A percentile compares a stretch with the other conserved stretches of the same genome.
phyloP scores from a whole-genome alignment of 306 rosid genomes.

The Cicer bijugum region DNA sequence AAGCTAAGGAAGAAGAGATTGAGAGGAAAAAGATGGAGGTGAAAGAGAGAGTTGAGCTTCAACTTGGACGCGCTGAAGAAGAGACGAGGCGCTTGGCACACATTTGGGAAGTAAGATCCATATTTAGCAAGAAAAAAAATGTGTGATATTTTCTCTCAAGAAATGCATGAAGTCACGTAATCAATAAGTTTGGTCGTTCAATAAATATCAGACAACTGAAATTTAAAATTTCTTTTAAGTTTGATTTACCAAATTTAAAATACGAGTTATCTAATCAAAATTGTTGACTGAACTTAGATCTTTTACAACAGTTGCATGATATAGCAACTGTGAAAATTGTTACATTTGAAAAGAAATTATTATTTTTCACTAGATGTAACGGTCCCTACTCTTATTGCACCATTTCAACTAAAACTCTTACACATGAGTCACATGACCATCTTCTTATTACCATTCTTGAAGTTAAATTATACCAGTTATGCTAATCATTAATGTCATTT shows the following conservation, averaged over 20 bases:
- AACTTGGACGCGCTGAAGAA: conserved; percentile 84
- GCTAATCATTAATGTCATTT: not conserved
- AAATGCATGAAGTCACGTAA: not conserved
- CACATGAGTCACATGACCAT: not conserved
- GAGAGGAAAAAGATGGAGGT: conserved; percentile 89
- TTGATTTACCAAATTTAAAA: not conserved
- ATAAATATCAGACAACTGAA: not conserved
- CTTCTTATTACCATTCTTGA: not conserved
- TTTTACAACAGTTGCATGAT: too few relatives aligned
- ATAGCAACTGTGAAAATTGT: too few relatives aligned
- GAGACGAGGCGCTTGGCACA: conserved; percentile 80
- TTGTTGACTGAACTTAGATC: not conserved
- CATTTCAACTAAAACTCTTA: not conserved
- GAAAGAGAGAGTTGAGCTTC: conserved; percentile 79
- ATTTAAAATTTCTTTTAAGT: not conserved
- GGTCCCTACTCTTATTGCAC: too few relatives aligned
- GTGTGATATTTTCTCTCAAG: not conserved
- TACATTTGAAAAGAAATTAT: too few relatives aligned
- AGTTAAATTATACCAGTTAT: conserved; percentile 11
- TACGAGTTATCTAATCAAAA: not conserved
- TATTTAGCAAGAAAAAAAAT: not conserved
- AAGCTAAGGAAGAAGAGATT: conserved; percentile 87
- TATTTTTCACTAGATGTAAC: too few relatives aligned
- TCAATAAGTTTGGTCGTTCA: not conserved
- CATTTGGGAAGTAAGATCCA: conserved; percentile 85